phyloP scores from a whole-genome alignment of 2,329 filamentous ascomycete species.

The Salinomyces thailandicus region DNA sequence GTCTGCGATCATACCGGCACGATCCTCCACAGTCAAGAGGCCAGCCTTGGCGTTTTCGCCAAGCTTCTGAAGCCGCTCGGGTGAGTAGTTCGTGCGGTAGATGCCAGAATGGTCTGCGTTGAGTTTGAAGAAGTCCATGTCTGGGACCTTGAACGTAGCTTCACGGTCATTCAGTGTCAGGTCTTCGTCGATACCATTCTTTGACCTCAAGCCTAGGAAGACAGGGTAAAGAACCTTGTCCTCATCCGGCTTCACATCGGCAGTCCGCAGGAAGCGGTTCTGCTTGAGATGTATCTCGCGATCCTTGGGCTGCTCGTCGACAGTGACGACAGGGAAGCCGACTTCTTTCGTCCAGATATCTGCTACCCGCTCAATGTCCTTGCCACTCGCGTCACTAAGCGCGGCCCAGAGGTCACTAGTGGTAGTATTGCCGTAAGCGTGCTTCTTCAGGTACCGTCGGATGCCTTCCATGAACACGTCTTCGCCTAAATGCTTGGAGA shows the following conservation, averaged over 20 bases:
- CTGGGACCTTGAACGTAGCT: constrained; percentile 63
- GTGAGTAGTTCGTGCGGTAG: constrained; percentile 80
- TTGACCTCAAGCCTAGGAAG: constrained; percentile 74
- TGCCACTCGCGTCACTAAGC: constrained; percentile 77
- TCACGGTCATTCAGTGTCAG: constrained; percentile 65
- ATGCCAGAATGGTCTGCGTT: constrained; percentile 91
- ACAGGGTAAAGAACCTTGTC: constrained; percentile 82
- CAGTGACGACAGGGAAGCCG: constrained; percentile 81
- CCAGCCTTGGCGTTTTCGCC: constrained; percentile 75
- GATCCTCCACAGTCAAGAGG: constrained; percentile 75
- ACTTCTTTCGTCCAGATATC: constrained; percentile 96
- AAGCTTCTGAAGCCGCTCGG: constrained; percentile 75
- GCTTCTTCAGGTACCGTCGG: constrained; percentile 82
- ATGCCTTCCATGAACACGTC: constrained; percentile 89
- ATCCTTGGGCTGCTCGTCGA: constrained; percentile 61
- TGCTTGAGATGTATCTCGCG: constrained; percentile 79
- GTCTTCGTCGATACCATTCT: constrained; percentile 69
- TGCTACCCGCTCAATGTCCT: constrained; percentile 83
- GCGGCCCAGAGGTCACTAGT: constrained; percentile 87
- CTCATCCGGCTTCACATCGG: constrained; percentile 86
- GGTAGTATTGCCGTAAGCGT: constrained; percentile 90
- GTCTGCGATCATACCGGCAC: constrained; percentile 82
- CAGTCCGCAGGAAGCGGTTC: constrained; percentile 87
- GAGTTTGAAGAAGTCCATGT: constrained; percentile 86
- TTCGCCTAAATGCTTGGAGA: constrained; percentile 88